These are phyloP conservation scores for Ganoderma lucidum DNA, from an alignment of 1,284 basidiomycete genomes.

Conservation along the genomic window DNA sequence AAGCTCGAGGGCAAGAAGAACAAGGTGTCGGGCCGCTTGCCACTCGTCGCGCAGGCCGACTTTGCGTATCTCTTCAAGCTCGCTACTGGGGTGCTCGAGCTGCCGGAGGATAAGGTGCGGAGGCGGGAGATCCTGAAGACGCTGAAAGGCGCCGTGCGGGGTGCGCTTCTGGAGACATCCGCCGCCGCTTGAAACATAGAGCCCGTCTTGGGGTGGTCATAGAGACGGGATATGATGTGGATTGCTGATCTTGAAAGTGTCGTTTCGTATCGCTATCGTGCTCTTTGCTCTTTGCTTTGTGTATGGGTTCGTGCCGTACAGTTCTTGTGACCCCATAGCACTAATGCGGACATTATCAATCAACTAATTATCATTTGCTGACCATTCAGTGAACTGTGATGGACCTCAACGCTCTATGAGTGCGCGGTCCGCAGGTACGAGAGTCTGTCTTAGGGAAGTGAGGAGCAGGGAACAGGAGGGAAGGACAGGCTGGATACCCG, in stretches of 20 bases:
- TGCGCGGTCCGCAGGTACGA: no score
- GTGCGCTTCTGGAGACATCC: constrained; percentile 30
- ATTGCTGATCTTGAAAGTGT: constrained; percentile 12
- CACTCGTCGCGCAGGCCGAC: constrained; percentile 86
- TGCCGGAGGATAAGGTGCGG: constrained; percentile 62
- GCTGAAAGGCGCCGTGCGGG: constrained; percentile 57
- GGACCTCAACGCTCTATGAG: no score
- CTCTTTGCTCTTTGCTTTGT: constrained; percentile 28
- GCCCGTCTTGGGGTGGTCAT: background rate
- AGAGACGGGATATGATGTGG: background rate
- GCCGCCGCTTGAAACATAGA: constrained; percentile 13
- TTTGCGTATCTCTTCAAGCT: constrained; percentile 79
- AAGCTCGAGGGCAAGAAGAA: constrained; percentile 74
- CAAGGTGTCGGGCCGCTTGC: constrained; percentile 62
- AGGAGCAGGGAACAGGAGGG: no score
- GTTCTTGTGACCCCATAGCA: background rate
- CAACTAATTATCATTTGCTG: no score
- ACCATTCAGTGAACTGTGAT: no score
- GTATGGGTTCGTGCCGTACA: constrained; percentile 22
- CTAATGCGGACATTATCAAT: no score
- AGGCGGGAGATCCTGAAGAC: constrained; percentile 59
- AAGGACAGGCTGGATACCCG: no score
- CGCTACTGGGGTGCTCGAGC: constrained; percentile 55
- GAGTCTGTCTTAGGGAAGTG: no score
- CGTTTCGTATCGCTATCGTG: constrained; percentile 17